These are phyloP conservation scores for Ophidiomyces ophidiicola DNA, from an alignment of 2,329 filamentous ascomycete species.

Conservation along the genomic window DNA sequence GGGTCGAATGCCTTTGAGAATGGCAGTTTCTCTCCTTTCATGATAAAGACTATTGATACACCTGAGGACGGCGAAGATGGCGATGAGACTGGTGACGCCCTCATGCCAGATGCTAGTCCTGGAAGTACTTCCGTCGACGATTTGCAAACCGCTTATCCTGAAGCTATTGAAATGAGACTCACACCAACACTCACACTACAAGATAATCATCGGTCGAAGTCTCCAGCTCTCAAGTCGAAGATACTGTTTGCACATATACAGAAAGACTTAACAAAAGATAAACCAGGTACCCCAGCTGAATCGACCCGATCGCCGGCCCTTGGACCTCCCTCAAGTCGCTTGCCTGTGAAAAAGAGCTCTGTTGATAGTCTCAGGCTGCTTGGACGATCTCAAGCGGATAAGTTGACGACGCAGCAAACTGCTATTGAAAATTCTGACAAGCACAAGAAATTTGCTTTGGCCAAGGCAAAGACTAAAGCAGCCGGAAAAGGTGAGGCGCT, in stretches of 20 bases:
- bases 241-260: constrained; percentile 5
- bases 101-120: constrained; percentile 31
- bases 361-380: constrained; percentile 31
- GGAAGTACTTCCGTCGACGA: constrained; percentile 33
- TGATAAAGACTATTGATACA: constrained; percentile 42
- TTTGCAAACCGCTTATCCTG: constrained; percentile 50
- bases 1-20: constrained; percentile 43
- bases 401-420: constrained; percentile 20
- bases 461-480: constrained; percentile 37
- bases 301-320: constrained; percentile 14
- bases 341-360: constrained; percentile 31
- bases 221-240: constrained; percentile 20
- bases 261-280: constrained; percentile 7
- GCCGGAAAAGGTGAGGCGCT: constrained; percentile 50
- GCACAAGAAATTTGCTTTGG: constrained; percentile 38
- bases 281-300: constrained; percentile 13
- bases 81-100: constrained; percentile 32
- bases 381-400: constrained; percentile 27
- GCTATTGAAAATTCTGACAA: constrained; percentile 29
- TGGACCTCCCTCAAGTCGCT: constrained; percentile 17
- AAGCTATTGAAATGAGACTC: constrained; percentile 68
- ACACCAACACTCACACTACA: constrained; percentile 61
- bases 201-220: constrained; percentile 30
- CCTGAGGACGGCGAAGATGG: constrained; percentile 39
- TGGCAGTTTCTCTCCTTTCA: constrained; percentile 40